These are phyloP conservation scores for Globisporangium rhizosaccharum DNA, from an alignment of 352 stramenopile genomes.

Conservation along the genomic window DNA sequence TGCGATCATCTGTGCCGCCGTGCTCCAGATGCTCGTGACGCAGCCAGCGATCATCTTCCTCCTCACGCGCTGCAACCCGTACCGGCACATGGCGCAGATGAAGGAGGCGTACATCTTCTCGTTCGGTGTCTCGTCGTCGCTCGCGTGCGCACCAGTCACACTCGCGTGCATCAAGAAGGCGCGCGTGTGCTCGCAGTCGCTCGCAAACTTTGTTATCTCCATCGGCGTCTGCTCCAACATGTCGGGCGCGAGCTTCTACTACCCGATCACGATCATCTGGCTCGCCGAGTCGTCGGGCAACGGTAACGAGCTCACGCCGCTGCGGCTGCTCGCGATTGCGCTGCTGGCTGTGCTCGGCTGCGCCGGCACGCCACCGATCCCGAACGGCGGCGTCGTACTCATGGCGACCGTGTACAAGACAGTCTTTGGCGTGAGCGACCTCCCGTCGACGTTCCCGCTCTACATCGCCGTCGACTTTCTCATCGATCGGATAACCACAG, in stretches of 20 bases:
- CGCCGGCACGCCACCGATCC: conserved; percentile 42
- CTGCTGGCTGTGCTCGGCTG: conserved; percentile 53
- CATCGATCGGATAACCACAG: conserved; percentile 52
- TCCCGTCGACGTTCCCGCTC: conserved; percentile 50
- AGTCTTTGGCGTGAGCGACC: conserved; percentile 36
- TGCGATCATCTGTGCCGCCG: conserved; percentile 25
- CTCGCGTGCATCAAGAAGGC: conserved; percentile 59
- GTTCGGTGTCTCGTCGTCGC: conserved; percentile 58
- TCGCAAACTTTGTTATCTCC: conserved; percentile 72
- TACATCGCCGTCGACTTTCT: conserved; percentile 64
- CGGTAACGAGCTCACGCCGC: conserved; percentile 39
- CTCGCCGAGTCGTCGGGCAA: conserved; percentile 56
- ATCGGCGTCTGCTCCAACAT: conserved; percentile 64
- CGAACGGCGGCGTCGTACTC: conserved; percentile 38
- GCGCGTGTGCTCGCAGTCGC: conserved; percentile 55
- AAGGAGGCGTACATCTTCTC: conserved; percentile 59
- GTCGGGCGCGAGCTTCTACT: conserved; percentile 50
- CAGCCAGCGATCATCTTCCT: conserved; percentile 64
- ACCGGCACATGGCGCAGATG: conserved; percentile 62
- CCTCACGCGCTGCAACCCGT: conserved; percentile 60
- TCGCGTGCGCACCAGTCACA: conserved; percentile 61
- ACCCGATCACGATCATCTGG: conserved; percentile 55
- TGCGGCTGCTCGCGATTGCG: conserved; percentile 43
- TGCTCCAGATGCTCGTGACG: conserved; percentile 46
- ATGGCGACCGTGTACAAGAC: conserved; percentile 67